Evolutionary conservation across 192 early-diverging fungal species (phyloP).

Genomic region (Rhizophagus clarus): DNA sequence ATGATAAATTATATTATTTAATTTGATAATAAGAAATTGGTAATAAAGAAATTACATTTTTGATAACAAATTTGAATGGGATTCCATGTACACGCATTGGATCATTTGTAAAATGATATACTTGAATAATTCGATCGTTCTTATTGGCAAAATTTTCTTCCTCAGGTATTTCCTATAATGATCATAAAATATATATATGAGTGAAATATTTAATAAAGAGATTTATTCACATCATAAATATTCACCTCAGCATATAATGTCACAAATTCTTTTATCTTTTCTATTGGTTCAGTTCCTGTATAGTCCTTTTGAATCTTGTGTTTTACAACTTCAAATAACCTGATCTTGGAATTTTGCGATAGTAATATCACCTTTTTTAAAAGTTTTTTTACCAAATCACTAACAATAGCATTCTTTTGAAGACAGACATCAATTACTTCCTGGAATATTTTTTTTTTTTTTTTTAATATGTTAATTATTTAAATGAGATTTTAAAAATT

Average conservation of each 20-base stretch:
- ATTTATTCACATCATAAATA: not conserved
- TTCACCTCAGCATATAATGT: slow-evolving; percentile 65
- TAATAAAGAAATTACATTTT: slow-evolving; percentile 35
- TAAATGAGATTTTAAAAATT: no score
- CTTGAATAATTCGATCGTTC: slow-evolving; percentile 55
- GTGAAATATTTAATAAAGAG: no score
- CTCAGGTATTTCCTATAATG: slow-evolving; percentile 44
- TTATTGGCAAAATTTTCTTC: slow-evolving; percentile 45
- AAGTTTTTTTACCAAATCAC: slow-evolving; percentile 53
- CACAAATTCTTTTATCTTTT: slow-evolving; percentile 42
- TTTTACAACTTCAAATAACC: slow-evolving; percentile 57
- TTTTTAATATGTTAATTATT: no score
- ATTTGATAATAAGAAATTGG: no score
- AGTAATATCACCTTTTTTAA: slow-evolving; percentile 51
- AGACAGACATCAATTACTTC: slow-evolving; percentile 63
- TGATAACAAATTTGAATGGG: slow-evolving; percentile 80
- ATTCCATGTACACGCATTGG: slow-evolving; percentile 69
- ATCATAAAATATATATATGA: not conserved
- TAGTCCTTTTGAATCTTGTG: slow-evolving; percentile 52
- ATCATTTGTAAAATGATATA: slow-evolving; percentile 80
- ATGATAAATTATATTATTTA: not conserved
- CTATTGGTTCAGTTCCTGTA: slow-evolving; percentile 47
- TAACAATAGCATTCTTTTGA: slow-evolving; percentile 57
- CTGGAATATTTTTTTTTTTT: no score
- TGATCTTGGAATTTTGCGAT: slow-evolving; percentile 49